Conservation (phyloP, 257 asterid genomes). For the Pogostemon cablin region DNA sequence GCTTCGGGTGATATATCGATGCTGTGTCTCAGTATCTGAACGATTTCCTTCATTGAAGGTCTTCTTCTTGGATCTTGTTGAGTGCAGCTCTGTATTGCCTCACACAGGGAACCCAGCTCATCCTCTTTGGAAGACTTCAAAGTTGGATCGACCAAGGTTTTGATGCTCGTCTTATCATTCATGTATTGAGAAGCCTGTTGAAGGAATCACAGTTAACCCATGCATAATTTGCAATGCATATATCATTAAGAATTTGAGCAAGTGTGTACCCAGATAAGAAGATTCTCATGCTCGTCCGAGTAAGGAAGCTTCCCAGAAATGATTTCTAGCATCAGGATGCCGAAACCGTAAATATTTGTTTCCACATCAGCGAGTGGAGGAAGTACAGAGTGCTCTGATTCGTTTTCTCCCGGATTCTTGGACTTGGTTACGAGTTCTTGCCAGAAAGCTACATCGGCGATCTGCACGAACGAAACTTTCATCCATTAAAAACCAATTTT, state of each 20-base stretch:
- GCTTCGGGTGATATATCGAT: slow-evolving; percentile 72
- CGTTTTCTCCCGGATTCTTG: slow-evolving; percentile 45
- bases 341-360: slow-evolving; percentile 65
- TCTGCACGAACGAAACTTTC: slow-evolving; percentile 43
- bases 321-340: slow-evolving; percentile 66
- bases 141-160: slow-evolving; percentile 61
- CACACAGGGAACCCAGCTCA: slow-evolving; percentile 64
- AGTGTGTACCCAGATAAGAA: slow-evolving; percentile 61
- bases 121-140: slow-evolving; percentile 59
- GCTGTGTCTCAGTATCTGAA: slow-evolving; percentile 50
- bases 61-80: slow-evolving; percentile 61
- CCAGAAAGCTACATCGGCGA: slow-evolving; percentile 76
- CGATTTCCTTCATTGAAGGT: slow-evolving; percentile 66
- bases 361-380: slow-evolving; percentile 62
- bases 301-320: slow-evolving; percentile 66
- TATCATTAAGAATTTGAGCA: background rate
- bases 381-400: slow-evolving; percentile 50
- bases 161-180: slow-evolving; percentile 41
- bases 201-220: background rate
- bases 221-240: background rate
- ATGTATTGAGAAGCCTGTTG: slow-evolving; percentile 63
- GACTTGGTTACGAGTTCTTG: slow-evolving; percentile 56
- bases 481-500: background rate
- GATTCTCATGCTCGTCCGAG: slow-evolving; percentile 63
- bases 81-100: slow-evolving; percentile 67